Base-by-base conservation (phyloP, 2,329 filamentous ascomycete genomes). In the Fusarium longipes region DNA sequence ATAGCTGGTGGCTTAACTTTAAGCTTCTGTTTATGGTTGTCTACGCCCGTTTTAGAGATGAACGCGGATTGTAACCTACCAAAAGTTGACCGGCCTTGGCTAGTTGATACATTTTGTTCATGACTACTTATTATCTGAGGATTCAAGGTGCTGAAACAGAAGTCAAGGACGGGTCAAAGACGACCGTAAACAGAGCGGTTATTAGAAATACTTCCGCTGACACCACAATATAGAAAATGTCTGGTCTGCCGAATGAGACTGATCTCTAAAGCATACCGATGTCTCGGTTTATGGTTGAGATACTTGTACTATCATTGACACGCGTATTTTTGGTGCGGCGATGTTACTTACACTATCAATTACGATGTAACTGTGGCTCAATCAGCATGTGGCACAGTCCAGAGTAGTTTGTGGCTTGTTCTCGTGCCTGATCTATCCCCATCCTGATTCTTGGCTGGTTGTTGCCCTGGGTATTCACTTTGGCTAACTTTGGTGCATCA, bases 1-100 rank as follows among this genome's bases (percentile, higher is more conserved):
- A 30, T 5, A 9, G 2, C 11, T 2, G 1, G 18, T 36, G 35
- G 39, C 45, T 61, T 45, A 2, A 2, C 2, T 1, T 61, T 54
- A 61, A 61, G 39, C 56, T 61, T 61, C 33, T 39, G 45, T 54
- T 61, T 61, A 45, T 33, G 47, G 57, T 61, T 61, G 33, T 30
- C 17, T 1, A 20, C 5, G 45, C 6, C 24, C 24, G 17, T 30
- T 61, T n/a, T 25, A 10, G n/a, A n/a, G 8, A 25, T 15, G 30
- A 48, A 48, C 36, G 30, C 45, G 22, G 22, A 36, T 48, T 36
- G 24, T 11, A 14, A 12, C 11, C 8, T 8, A 3, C 3, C 2
- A 14, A 14, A 43, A 12, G 3, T 43, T 18, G 17, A 11, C 17
- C 24, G 6, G 7, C 11, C 24, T n/a, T n/a, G n/a, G n/a, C 17